Evolutionary conservation across 1,284 basidiomycete species (phyloP).

Genomic region (Takashimella tepidaria): DNA sequence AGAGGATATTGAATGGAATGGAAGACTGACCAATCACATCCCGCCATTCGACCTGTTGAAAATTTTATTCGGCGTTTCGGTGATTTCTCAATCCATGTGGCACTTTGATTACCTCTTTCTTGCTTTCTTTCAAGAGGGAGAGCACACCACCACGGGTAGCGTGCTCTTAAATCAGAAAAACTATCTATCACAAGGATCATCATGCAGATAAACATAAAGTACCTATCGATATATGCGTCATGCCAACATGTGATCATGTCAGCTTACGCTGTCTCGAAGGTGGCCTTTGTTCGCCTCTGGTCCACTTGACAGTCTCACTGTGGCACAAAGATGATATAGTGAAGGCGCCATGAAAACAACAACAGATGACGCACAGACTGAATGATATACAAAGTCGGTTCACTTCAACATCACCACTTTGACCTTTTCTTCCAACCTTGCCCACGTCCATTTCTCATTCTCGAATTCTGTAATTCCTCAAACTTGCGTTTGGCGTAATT

Average conservation of each 20-base stretch:
- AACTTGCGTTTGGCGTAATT: slow-evolving; percentile 94
- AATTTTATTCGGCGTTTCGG: not conserved
- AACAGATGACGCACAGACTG: not conserved
- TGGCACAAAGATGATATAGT: too few relatives aligned
- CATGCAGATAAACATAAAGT: too few relatives aligned
- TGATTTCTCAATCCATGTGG: not conserved
- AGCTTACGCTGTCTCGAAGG: too few relatives aligned
- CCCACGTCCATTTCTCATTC: slow-evolving; percentile 67
- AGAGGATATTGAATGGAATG: not conserved
- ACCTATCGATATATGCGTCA: too few relatives aligned
- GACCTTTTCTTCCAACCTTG: slow-evolving; percentile 64
- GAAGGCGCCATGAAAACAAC: not conserved
- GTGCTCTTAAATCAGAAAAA: too few relatives aligned
- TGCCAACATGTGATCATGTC: too few relatives aligned
- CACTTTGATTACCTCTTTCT: not conserved
- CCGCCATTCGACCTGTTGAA: not conserved
- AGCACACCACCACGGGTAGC: not conserved
- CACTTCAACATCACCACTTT: slow-evolving; percentile 30
- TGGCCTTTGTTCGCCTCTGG: too few relatives aligned
- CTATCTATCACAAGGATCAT: too few relatives aligned
- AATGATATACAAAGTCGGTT: too few relatives aligned
- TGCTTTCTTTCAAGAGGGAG: not conserved
- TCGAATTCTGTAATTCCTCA: slow-evolving; percentile 67
- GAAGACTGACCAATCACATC: not conserved
- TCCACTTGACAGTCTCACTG: too few relatives aligned